Conservation (phyloP, 2,329 filamentous ascomycete species). For the Paracoccidioides brasiliensis region DNA sequence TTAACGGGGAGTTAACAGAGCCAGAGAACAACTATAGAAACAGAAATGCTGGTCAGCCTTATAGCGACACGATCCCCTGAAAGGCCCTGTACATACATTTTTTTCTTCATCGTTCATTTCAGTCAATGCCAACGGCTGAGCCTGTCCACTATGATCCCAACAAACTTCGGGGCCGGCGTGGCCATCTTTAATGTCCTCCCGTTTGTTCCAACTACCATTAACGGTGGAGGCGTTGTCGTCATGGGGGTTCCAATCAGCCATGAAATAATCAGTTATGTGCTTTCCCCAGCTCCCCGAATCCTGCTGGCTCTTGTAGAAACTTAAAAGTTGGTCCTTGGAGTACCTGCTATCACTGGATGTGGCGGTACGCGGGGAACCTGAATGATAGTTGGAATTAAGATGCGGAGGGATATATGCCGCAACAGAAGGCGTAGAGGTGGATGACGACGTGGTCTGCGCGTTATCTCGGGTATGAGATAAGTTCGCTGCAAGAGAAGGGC, state of each 20-base stretch:
- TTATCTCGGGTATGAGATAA: slow-evolving; percentile 34
- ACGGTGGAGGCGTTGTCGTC: slow-evolving; percentile 47
- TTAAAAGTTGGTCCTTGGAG: slow-evolving; percentile 64
- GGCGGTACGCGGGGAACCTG: slow-evolving; percentile 38
- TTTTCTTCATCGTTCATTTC: slow-evolving; percentile 58
- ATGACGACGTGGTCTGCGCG: slow-evolving; percentile 28
- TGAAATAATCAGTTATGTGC: slow-evolving; percentile 55
- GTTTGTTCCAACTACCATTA: slow-evolving; percentile 61
- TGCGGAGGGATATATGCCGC: slow-evolving; percentile 50
- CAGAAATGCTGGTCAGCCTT: slow-evolving; percentile 8
- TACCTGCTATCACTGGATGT: slow-evolving; percentile 50
- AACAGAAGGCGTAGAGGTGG: slow-evolving; percentile 27
- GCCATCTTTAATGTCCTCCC: slow-evolving; percentile 57
- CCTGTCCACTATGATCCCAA: slow-evolving; percentile 64
- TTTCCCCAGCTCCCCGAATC: slow-evolving; percentile 42
- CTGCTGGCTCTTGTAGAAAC: slow-evolving; percentile 52
- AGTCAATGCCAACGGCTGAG: slow-evolving; percentile 57
- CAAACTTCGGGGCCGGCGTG: slow-evolving; percentile 79
- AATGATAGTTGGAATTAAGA: slow-evolving; percentile 38
- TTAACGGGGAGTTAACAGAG: slow-evolving; percentile 88
- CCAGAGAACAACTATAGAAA: slow-evolving; percentile 56
- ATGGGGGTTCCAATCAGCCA: slow-evolving; percentile 66
- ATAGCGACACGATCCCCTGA: background rate
- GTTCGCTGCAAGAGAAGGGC: slow-evolving; percentile 47
- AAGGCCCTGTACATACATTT: slow-evolving; percentile 37